Percentiles rank a stretch among this genome's conserved stretches.
Evolutionary conservation across 306 rosid species (phyloP).

Genomic region (Prunus kanzakura): DNA sequence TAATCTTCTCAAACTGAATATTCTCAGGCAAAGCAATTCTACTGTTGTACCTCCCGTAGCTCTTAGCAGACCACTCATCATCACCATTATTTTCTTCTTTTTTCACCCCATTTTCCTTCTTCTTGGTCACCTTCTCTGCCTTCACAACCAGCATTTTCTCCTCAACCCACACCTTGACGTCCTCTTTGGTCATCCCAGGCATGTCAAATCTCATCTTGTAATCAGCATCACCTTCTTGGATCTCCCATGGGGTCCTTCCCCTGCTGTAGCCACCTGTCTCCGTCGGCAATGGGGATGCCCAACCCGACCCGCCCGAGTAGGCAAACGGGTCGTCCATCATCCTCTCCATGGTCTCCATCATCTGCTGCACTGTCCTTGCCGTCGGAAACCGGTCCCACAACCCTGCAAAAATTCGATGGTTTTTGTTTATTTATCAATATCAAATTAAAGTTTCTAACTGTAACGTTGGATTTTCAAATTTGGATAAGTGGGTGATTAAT

Average conservation of each 20-base stretch:
- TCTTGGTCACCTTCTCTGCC: constrained; percentile 51
- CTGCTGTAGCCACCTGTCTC: constrained; percentile 45
- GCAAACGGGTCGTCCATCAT: constrained; percentile 73
- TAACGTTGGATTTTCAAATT: neutral
- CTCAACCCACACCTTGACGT: constrained; percentile 85
- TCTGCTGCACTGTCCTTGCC: constrained; percentile 69
- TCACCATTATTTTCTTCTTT: constrained; percentile 17
- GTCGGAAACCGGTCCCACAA: constrained; percentile 81
- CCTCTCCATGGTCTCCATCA: constrained; percentile 88
- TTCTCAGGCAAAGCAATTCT: constrained; percentile 78
- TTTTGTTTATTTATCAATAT: neutral
- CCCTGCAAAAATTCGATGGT: constrained; percentile 30
- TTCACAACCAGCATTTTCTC: constrained; percentile 76
- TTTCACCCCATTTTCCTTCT: constrained; percentile 9
- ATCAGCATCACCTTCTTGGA: constrained; percentile 60
- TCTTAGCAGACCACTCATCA: constrained; percentile 63
- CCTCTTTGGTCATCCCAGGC: constrained; percentile 83
- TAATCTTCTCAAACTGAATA: constrained; percentile 64
- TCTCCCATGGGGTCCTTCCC: constrained; percentile 90
- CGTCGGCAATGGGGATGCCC: constrained; percentile 36
- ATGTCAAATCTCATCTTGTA: constrained; percentile 90
- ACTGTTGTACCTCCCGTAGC: constrained; percentile 66
- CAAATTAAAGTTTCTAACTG: neutral
- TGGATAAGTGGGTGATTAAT: neutral
- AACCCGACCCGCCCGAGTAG: constrained; percentile 30